These are phyloP conservation scores for Tripterygium wilfordii DNA, from an alignment of 177 flowering plant genomes.

Conservation along the genomic window DNA sequence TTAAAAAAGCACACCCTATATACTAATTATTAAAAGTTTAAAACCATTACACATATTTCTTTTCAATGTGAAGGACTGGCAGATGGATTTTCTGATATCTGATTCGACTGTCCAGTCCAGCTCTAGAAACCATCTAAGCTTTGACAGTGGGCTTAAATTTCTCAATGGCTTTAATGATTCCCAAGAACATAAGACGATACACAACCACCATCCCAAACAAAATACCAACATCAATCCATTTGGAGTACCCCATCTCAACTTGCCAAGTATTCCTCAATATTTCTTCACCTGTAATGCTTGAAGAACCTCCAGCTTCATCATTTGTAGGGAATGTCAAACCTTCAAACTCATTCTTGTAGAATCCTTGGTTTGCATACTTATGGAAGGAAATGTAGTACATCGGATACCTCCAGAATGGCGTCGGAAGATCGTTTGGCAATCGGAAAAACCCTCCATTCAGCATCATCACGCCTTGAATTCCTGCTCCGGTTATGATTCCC, in stretches of 20 bases:
- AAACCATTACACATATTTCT: no score
- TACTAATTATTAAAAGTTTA: no score
- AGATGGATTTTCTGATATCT: constrained; percentile 8
- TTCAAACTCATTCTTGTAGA: constrained; percentile 39
- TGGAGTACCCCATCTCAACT: constrained; percentile 35
- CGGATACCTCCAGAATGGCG: constrained; percentile 45
- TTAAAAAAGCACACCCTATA: no score
- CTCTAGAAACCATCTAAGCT: neutral
- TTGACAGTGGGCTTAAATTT: constrained; percentile 22
- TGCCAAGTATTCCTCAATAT: constrained; percentile 30
- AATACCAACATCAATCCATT: constrained; percentile 42
- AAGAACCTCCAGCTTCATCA: constrained; percentile 13
- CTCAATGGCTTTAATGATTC: constrained; percentile 27
- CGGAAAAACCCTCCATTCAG: constrained; percentile 42
- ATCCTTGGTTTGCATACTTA: constrained; percentile 39
- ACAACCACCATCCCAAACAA: constrained; percentile 34
- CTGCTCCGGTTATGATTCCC: constrained; percentile 53
- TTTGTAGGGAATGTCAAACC: constrained; percentile 31
- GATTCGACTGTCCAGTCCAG: neutral
- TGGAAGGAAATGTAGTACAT: constrained; percentile 45
- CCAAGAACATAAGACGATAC: constrained; percentile 27
- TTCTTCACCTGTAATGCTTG: constrained; percentile 30
- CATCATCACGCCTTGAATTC: constrained; percentile 50
- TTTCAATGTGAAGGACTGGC: neutral
- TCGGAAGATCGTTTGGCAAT: constrained; percentile 44